Base-by-base conservation (phyloP, 2,329 filamentous ascomycete genomes). In the Xylariaceae sp. region DNA sequence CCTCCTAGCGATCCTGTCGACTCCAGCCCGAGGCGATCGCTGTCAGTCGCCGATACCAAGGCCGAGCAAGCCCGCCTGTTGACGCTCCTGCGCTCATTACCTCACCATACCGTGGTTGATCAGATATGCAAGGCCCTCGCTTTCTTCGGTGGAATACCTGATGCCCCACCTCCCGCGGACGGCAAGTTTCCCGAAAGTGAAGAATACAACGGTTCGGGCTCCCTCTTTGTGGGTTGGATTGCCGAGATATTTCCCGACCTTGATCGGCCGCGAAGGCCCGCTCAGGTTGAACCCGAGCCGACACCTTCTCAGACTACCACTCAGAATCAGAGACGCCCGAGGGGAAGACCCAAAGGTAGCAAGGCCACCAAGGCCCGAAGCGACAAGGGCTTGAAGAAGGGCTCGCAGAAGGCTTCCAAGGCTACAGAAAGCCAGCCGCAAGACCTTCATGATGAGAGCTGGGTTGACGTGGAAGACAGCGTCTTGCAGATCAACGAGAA, bases 141-240 rank as follows among this genome's bases (percentile, higher is more conserved):
- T n/a, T 79, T 75, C 44, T 80, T 80, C 53, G 76, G 77, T 6
- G 74, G 75, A 17, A 65, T 73, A 29, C 72, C 74, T 23, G 69
- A 67, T 18, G 68, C 67, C 4, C 68, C 70, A 6, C 65, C 69
- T n/a, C 63, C 66, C 0, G 53, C 64, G 18, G 61, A 69, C 42
- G 64, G 60, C 12, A 57, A 55, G 2, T 80, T 79, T 33, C 75
- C 76, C 2, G 59, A 64, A 17, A 80, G 76, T 43, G 67, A 64
- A 8, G 62, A 67, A 29, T 63, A 63, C 10, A 77, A 78, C 48
- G 75, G 76, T 3, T 58, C 68, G 2, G 77, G 76, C 2, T 65
- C 67, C 14, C 56, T 75, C 9, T 74, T 80, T 38, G 64, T 81
- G 19, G 69, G 72, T 14, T 80, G 76, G 75, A 56, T 80, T 28